Base-by-base conservation (phyloP, 192 early-diverging fungal genomes). In the Umbelopsis isabellina region DNA sequence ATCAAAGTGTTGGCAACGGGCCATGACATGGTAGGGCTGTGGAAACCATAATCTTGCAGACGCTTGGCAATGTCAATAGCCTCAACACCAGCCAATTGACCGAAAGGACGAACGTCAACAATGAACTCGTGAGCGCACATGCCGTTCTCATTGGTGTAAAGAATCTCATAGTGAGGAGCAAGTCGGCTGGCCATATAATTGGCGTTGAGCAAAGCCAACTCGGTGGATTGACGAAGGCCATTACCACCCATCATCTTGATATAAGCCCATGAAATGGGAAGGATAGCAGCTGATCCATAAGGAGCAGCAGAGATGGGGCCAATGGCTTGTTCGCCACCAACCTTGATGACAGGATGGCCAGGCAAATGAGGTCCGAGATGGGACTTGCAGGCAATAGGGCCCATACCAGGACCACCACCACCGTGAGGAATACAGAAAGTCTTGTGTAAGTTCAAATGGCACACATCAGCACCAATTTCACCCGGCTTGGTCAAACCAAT, bases 51-150 rank as follows among this genome's bases (percentile, higher is more conserved):
- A 83, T 99, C 98, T 82, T 97, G 92, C 55, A 99, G 88, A 46
- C 98, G 93, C 89, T 99, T 99, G 80, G 98, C 98, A 80, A 99
- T 90, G 77, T 99, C 98, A 66, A 99, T 93, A 11, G 92, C 98
- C 77, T 96, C 89, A 76, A 99, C 80, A 46, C 89, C 91, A 16
- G 92, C 87, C 23, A 83, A 82, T 11, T 82, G 85, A 66, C 78
- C 85, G 75, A 99, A 98, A n/a, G 93, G 92, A 50, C 96, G 90
- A 47, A 91, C 90, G 81, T 99, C 98, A 46, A 99, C 86, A 70
- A 99, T 98, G 84, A 99, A 99, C 83, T 99, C 98, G 86, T 99
- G 98, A 8, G 95, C 98, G 79, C 98, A 99, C 85, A 93, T 89
- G 66, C 97, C 96, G 69, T 97, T 88, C 46, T 92, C 83, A 84